Evolutionary conservation across 1,139 yeast species (phyloP), one percentile per base, ranked within the genome.

Genomic region (Blastobotrys aristatus): DNA sequence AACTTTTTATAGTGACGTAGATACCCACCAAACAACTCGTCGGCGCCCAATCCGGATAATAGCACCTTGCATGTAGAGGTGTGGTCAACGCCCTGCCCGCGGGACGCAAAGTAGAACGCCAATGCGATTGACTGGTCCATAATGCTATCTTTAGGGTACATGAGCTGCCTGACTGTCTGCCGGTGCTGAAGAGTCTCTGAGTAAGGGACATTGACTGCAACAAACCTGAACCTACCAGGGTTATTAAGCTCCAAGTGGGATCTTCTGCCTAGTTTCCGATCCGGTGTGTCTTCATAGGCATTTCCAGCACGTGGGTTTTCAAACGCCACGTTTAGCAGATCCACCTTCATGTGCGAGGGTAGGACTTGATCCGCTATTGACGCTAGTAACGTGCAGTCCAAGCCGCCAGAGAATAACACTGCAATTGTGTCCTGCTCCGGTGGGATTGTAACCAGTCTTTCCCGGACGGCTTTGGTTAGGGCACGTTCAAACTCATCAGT

Each of bases 11-110:
- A 81, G 60, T 86, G 95, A 33, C 95, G 67, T 1, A 88, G 85
- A 63, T 92, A 92, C 0, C 99, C 99, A 0, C 95, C 99, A 70
- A 85, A 89, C 26, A 80, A 69, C 65, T 92, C 98, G 66, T 92
- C 99, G 0, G 98, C 98, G 1, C 99, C 99, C n/a, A 92, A 72
- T 0, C 99, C 98, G 50, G 96, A 86, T 37, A 94, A 71, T 10
- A 90, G 66, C 0, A 90, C 96, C 54, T 80, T 79, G 10, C 88
- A 77, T 7, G 66, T 62, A 14, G 90, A 77, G 32, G 8, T 22
- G 40, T 50, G 57, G 0, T 49, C 30, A 11, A 56, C 58, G 0
- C 80, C 80, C 1, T 52, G 39, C 1, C 85, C 85, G 44, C 79
- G 72, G 1, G 95, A 75, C 0, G 97, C 97, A 70, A 90, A 92